Percentiles rank a stretch among this genome's conserved stretches.
Evolutionary conservation across 1,139 yeast species (phyloP).

Genomic region (Pichia sp.): DNA sequence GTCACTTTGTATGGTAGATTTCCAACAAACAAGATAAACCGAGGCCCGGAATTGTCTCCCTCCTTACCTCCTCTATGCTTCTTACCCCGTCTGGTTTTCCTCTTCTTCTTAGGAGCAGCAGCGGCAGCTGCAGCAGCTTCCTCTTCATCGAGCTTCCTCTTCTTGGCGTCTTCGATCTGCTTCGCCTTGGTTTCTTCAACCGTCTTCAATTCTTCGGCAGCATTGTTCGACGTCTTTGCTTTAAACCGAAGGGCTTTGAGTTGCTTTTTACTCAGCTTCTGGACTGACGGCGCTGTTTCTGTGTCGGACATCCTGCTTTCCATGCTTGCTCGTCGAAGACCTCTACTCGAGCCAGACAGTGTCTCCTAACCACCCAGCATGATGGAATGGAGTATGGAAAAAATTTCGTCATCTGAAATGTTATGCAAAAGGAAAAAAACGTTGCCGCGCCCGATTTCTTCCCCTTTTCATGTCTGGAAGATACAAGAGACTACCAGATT

Average conservation of each 20-base stretch:
- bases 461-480: background rate
- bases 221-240: constrained; percentile 42
- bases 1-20: constrained; percentile 74
- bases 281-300: constrained; percentile 18
- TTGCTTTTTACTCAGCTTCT: constrained; percentile 72
- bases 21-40: constrained; percentile 88
- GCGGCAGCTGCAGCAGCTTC: constrained; percentile 17
- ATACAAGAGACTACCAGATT: background rate
- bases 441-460: constrained; percentile 5
- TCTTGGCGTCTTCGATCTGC: constrained; percentile 26
- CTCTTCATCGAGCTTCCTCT: constrained; percentile 18
- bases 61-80: constrained; percentile 48
- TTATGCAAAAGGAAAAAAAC: constrained; percentile 5
- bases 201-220: constrained; percentile 32
- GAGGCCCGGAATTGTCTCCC: constrained; percentile 42
- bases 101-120: constrained; percentile 46
- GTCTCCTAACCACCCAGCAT: background rate
- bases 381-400: constrained; percentile 1
- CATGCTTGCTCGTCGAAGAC: too few species aligned
- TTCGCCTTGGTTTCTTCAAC: constrained; percentile 27
- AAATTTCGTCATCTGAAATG: constrained; percentile 1
- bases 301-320: background rate
- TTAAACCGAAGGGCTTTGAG: constrained; percentile 72
- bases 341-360: background rate
- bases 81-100: constrained; percentile 76